Evolutionary conservation across 2,329 filamentous ascomycete species (phyloP).

Genomic region (Colletotrichum spinosum): DNA sequence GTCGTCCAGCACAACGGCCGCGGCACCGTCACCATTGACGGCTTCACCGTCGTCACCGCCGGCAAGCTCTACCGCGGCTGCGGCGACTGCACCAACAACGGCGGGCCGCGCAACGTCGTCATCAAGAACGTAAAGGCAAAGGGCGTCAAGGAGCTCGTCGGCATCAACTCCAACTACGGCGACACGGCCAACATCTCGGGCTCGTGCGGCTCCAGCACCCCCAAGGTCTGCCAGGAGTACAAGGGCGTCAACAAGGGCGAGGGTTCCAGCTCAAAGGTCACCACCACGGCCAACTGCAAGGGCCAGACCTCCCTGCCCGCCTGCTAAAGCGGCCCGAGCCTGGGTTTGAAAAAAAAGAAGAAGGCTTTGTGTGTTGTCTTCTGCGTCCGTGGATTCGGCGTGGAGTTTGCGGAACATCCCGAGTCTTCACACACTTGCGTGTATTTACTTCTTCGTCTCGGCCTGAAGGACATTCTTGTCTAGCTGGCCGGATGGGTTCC

Average conservation of each 20-base stretch:
- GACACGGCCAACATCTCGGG: slow-evolving; percentile 43
- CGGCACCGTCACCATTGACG: slow-evolving; percentile 44
- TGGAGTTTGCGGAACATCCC: slow-evolving; percentile 1
- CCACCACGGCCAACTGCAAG: slow-evolving; percentile 38
- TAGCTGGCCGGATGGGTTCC: slow-evolving; percentile 6
- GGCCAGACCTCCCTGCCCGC: slow-evolving; percentile 32
- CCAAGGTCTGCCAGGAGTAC: slow-evolving; percentile 40
- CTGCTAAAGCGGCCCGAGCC: slow-evolving; percentile 15
- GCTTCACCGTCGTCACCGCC: slow-evolving; percentile 53
- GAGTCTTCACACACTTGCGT: slow-evolving; percentile 3
- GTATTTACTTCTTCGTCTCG: slow-evolving; percentile 25
- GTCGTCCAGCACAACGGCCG: slow-evolving; percentile 50
- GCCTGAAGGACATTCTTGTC: neutral
- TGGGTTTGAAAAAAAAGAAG: rapidly evolving
- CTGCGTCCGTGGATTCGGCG: slow-evolving; percentile 8
- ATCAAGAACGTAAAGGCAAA: slow-evolving; percentile 37
- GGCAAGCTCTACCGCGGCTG: slow-evolving; percentile 58
- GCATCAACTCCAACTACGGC: slow-evolving; percentile 54
- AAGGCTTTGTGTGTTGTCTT: neutral
- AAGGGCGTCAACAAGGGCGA: slow-evolving; percentile 36
- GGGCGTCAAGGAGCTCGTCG: slow-evolving; percentile 48
- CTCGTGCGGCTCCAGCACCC: slow-evolving; percentile 34
- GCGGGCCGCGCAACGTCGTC: slow-evolving; percentile 34
- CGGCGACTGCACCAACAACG: slow-evolving; percentile 52
- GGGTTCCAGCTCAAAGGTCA: slow-evolving; percentile 36